Evolutionary conservation across 169 alveolate genomes (phyloP), one percentile per base, ranked within the genome.

Genomic region (Plasmodium inui): DNA sequence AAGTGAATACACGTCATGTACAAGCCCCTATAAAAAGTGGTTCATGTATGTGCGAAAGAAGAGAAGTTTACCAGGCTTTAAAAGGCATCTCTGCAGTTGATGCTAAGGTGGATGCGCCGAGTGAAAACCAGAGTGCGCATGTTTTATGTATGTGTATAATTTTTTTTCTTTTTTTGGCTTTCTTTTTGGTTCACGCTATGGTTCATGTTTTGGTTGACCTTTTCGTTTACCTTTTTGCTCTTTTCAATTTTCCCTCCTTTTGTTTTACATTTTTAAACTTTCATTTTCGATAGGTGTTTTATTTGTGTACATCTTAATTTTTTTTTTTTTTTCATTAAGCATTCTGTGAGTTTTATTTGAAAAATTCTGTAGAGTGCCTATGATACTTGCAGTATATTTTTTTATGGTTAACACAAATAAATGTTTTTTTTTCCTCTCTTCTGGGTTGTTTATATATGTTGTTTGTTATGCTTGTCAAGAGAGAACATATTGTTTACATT

Each of bases 341-440:
- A 39, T 50, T 73, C 41, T 73, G 46, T 84, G 19, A 67, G 57
- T 50, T 83, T 26, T 83, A 19, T 84, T 73, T 84, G 93, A 84
- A 74, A 74, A 73, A 84, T 73, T 84, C 84, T 84, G 55, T 74
- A 73, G 61, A 84, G 37, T 39, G 17, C 84, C 53, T 84, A 28
- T 84, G 76, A 84, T 84, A 22, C 61, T 84, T 84, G 80, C 28
- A 30, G 46, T 50, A 6, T 50, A 6, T 67, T 50, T 84, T 84
- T 84, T 72, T 73, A 73, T 73, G 85, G 93, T 84, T 46, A 50
- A 84, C 57, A 73, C 70, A 19, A 28, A 83, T 44, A 6, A 30
- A 73, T 30, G 8, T 74, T 30, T 74, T 74, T n/a, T 73, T 32
- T 34, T 3, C 73, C 39, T 28, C 61, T 22, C 17, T 53, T 74